phyloP scores from a whole-genome alignment of 75 land plant genomes.

The Picea sitchensis region DNA sequence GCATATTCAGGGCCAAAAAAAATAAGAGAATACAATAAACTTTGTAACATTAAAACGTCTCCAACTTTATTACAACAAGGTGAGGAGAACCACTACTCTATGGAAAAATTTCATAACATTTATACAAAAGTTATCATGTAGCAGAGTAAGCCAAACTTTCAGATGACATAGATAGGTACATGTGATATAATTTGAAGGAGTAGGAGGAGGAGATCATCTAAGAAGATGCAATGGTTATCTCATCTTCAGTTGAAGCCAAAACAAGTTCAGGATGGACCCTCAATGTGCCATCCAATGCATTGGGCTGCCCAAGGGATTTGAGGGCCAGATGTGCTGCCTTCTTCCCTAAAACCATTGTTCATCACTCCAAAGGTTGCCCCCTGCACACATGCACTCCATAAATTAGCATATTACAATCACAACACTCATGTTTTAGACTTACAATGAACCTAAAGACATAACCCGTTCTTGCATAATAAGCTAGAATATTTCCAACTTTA shows the following conservation, averaged over 20 bases:
- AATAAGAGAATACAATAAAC: too few species aligned
- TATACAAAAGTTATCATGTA: too few species aligned
- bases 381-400: slow-evolving; percentile 25
- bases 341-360: slow-evolving; percentile 82
- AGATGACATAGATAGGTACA: background rate
- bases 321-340: slow-evolving; percentile 80
- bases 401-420: background rate
- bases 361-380: slow-evolving; percentile 88
- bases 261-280: slow-evolving; percentile 55
- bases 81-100: too few species aligned
- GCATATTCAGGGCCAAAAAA: too few species aligned
- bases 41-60: too few species aligned
- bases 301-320: slow-evolving; percentile 65
- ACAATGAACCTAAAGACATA: too few species aligned
- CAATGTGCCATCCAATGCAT: slow-evolving; percentile 57
- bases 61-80: too few species aligned
- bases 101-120: too few species aligned
- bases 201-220: slow-evolving; percentile 4
- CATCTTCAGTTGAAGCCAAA: slow-evolving; percentile 64
- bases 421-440: background rate
- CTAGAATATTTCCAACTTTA: too few species aligned
- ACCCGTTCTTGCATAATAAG: background rate
- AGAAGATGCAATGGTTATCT: slow-evolving; percentile 29
- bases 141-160: background rate
- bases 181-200: background rate